These are phyloP conservation scores for Cryptosporidium canis DNA, from an alignment of 169 alveolate genomes.

Conservation along the genomic window DNA sequence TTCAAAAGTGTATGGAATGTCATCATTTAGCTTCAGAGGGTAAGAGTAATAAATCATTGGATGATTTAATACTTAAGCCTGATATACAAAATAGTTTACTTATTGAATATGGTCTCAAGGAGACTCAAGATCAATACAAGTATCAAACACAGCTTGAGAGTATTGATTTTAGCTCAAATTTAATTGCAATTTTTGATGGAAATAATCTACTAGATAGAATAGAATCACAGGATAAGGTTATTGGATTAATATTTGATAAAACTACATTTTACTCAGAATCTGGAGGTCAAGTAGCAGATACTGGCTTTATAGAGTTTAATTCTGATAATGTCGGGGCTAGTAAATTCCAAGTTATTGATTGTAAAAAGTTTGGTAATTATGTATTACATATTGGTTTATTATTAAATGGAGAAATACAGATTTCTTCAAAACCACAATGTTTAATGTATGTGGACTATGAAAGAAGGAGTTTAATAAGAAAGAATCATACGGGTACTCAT, in stretches of 20 bases:
- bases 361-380: conserved; percentile 86
- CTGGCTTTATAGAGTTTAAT: conserved; percentile 64
- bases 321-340: conserved; percentile 37
- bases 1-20: conserved; percentile 80
- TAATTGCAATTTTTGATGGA: conserved; percentile 73
- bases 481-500: conserved; percentile 94
- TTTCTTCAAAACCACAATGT: conserved; percentile 67
- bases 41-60: conserved; percentile 44
- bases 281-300: conserved; percentile 80
- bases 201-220: conserved; percentile 22
- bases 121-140: conserved; percentile 45
- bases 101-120: conserved; percentile 14
- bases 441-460: conserved; percentile 80
- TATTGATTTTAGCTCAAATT: conserved; percentile 1
- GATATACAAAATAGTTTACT: conserved; percentile 29
- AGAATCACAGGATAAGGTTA: conserved; percentile 16
- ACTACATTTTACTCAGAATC: conserved; percentile 90
- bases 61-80: conserved; percentile 26
- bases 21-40: conserved; percentile 85
- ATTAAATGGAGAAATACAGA: neutral
- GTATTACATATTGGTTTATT: conserved; percentile 86
- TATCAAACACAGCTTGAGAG: neutral
- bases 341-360: conserved; percentile 82
- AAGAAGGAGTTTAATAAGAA: conserved; percentile 88
- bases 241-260: conserved; percentile 83